These are phyloP conservation scores for Vachellia collinsii DNA, from an alignment of 306 rosid species.

Conservation along the genomic window DNA sequence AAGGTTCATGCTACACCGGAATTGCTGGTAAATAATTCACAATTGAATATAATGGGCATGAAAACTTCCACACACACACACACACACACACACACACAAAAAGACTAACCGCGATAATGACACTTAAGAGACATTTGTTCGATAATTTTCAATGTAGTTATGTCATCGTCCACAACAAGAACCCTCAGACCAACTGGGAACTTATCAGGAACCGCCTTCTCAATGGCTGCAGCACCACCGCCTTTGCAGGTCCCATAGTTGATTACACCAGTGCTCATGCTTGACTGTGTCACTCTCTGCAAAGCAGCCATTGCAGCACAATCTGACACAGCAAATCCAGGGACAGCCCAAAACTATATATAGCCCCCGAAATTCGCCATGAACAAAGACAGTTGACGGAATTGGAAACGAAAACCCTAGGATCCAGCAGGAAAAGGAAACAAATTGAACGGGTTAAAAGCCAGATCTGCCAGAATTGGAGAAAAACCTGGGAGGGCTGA, in stretches of 20 bases:
- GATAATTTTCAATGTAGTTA: conserved; percentile 39
- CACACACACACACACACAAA: no score
- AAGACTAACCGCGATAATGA: conserved; percentile 47
- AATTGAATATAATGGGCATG: neutral
- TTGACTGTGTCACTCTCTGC: conserved; percentile 56
- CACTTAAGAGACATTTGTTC: conserved; percentile 50
- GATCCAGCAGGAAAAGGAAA: conserved; percentile 4
- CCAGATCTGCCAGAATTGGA: conserved; percentile 1
- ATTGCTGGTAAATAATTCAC: neutral
- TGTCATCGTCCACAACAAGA: conserved; percentile 65
- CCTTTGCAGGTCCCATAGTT: conserved; percentile 39
- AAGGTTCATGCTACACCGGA: neutral
- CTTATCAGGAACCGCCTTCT: conserved; percentile 29
- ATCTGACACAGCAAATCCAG: neutral
- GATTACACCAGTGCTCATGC: conserved; percentile 34
- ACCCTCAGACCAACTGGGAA: conserved; percentile 58
- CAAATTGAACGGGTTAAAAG: neutral
- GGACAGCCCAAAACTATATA: neutral
- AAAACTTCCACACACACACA: neutral
- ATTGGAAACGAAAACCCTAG: neutral
- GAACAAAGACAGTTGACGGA: neutral
- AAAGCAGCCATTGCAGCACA: conserved; percentile 51
- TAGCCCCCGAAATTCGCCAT: conserved; percentile 5
- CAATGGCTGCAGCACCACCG: conserved; percentile 13
- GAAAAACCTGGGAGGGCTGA: neutral